Base-by-base conservation (phyloP, 2,329 filamentous ascomycete species). In the Exophiala calicioides region DNA sequence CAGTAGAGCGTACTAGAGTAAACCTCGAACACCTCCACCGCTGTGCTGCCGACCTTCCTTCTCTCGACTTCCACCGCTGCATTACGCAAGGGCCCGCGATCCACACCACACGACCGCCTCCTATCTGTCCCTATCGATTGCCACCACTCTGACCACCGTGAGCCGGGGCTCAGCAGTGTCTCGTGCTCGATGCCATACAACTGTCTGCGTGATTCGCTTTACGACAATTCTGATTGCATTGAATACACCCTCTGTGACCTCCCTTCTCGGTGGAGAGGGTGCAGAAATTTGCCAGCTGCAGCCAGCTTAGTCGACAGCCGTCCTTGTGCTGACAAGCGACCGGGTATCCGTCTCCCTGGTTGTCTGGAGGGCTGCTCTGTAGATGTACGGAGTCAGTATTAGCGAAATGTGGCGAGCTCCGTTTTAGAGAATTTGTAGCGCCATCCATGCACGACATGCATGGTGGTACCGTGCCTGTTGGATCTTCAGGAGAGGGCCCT, bases 111-210 rank as follows among this genome's bases (percentile, higher is more conserved):
- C 16, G n/a, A n/a, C 33, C 33, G 27, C 36, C 47, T 40, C 47
- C 47, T 50, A 41, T 50, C 47, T 45, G 24, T 44, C 38, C 44
- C 39, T 47, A 47, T 52, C 49, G 29, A 36, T 40, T 15, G 35
- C 10, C 9, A 10, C 10, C 35, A 18, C 20, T 23, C 19, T 4
- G 8, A 19, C 31, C n/a, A n/a, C n/a, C 15, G n/a, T 26, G 13
- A 33, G 41, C 35, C 23, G 15, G 27, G 41, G 29, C 47, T 39
- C 9, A 18, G 21, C 7, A 30, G 27, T 40, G 47, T 21, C 47
- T 44, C 40, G 47, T 50, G 47, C 47, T 40, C 19, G 26, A 34
- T 44, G 47, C 36, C 40, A 45, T 13, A 16, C 16, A 23, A 20
- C 35, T 41, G 44, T 40, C 44, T 34, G 23, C 13, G 8, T 12